phyloP scores from a whole-genome alignment of 139 green algal species.

The Nannochloris sp. region DNA sequence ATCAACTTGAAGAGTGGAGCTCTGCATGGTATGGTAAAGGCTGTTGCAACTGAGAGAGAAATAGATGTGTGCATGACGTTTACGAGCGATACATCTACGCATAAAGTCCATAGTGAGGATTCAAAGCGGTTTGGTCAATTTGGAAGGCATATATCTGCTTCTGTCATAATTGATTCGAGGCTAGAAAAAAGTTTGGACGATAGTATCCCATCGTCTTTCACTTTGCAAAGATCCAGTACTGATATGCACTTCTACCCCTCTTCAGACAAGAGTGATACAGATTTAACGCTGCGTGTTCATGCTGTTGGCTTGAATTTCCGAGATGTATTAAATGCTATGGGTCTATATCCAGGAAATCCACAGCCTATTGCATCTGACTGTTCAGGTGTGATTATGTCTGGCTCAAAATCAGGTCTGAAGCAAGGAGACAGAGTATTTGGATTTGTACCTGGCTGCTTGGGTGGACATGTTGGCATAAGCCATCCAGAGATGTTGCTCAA shows the following conservation, averaged over 20 bases:
- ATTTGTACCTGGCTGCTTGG: conserved; percentile 59
- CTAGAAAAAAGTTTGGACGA: too few relatives aligned
- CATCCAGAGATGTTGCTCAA: conserved; percentile 38
- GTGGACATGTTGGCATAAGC: conserved; percentile 38
- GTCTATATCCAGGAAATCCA: conserved; percentile 45
- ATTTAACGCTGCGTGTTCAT: conserved; percentile 9
- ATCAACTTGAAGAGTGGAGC: not conserved
- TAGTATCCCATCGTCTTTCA: too few relatives aligned
- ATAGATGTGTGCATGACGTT: too few relatives aligned
- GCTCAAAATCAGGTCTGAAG: not conserved
- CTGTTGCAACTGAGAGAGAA: conserved; percentile 13
- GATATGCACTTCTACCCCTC: too few relatives aligned
- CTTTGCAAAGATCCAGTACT: too few relatives aligned
- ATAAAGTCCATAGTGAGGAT: too few relatives aligned
- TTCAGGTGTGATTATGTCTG: conserved; percentile 26
- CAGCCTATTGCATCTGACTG: conserved; percentile 37
- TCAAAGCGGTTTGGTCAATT: too few relatives aligned
- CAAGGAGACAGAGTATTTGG: conserved; percentile 62
- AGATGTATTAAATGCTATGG: conserved; percentile 52
- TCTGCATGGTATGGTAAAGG: not conserved
- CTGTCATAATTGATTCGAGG: too few relatives aligned
- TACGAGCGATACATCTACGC: too few relatives aligned
- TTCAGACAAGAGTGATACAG: too few relatives aligned
- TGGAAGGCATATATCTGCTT: too few relatives aligned
- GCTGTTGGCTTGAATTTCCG: conserved; percentile 48